Evolutionary conservation across 108 stramenopile species (phyloP).

Genomic region (Parietichytrium sp.): DNA sequence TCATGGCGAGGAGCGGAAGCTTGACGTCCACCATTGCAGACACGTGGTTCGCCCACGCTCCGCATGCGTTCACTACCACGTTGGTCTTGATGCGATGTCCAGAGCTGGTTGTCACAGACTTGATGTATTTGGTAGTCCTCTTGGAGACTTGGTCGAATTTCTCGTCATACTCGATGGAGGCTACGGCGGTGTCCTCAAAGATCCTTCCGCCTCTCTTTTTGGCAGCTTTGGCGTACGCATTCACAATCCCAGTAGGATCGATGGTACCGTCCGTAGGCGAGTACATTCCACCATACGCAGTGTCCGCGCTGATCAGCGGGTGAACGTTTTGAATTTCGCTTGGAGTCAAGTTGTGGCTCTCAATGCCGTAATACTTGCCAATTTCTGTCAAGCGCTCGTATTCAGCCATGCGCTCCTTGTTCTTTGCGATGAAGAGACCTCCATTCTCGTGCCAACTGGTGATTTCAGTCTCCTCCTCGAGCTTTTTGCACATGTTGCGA

Average conservation of each 20-base stretch:
- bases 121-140: neutral
- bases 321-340: slow-evolving; percentile 41
- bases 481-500: slow-evolving; percentile 39
- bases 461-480: slow-evolving; percentile 43
- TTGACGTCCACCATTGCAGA: slow-evolving; percentile 15
- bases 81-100: slow-evolving; percentile 39
- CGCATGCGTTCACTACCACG: slow-evolving; percentile 28
- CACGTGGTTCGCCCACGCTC: slow-evolving; percentile 30
- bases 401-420: slow-evolving; percentile 47
- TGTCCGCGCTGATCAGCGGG: slow-evolving; percentile 41
- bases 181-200: slow-evolving; percentile 11
- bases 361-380: slow-evolving; percentile 45
- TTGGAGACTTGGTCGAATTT: neutral
- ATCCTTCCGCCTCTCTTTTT: neutral
- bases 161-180: neutral
- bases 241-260: slow-evolving; percentile 37
- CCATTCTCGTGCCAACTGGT: slow-evolving; percentile 35
- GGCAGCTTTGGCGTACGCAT: slow-evolving; percentile 24
- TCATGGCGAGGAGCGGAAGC: slow-evolving; percentile 39
- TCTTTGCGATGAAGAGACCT: slow-evolving; percentile 44
- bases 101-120: slow-evolving; percentile 24
- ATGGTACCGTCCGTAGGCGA: slow-evolving; percentile 46
- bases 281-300: slow-evolving; percentile 45
- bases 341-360: slow-evolving; percentile 38
- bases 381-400: slow-evolving; percentile 45